Evolutionary conservation across 1,284 basidiomycete genomes (phyloP).

Genomic region (Pulveroboletus sp.): DNA sequence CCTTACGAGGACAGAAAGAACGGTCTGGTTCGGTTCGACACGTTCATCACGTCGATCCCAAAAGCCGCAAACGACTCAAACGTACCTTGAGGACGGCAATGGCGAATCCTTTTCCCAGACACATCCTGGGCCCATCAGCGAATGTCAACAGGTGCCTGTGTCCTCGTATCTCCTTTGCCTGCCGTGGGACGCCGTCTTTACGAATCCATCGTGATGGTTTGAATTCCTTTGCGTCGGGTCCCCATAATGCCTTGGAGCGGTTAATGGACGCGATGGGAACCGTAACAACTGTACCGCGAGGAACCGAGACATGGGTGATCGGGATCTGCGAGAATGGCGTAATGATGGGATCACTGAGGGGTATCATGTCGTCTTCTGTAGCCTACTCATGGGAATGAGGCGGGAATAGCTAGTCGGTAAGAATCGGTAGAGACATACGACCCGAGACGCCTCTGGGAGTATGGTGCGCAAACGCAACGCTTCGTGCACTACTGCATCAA

Average conservation of each 20-base stretch:
- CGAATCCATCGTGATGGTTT: slow-evolving; percentile 15
- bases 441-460: slow-evolving; percentile 10
- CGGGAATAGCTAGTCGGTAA: background rate
- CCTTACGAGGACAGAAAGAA: slow-evolving; percentile 46
- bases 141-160: slow-evolving; percentile 50
- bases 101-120: slow-evolving; percentile 47
- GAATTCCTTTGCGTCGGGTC: slow-evolving; percentile 39
- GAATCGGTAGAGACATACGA: slow-evolving; percentile 13
- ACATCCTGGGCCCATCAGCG: slow-evolving; percentile 49
- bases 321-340: slow-evolving; percentile 35
- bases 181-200: slow-evolving; percentile 11
- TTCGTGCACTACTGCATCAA: slow-evolving; percentile 39
- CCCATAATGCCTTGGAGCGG: slow-evolving; percentile 50
- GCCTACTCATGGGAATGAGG: slow-evolving; percentile 33
- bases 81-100: slow-evolving; percentile 38
- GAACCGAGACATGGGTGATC: slow-evolving; percentile 42
- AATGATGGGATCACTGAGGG: slow-evolving; percentile 44
- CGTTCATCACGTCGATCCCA: background rate
- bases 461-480: slow-evolving; percentile 22
- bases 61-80: background rate
- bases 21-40: slow-evolving; percentile 36
- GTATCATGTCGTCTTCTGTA: slow-evolving; percentile 53
- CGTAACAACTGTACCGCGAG: slow-evolving; percentile 45
- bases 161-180: slow-evolving; percentile 42
- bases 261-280: slow-evolving; percentile 50